phyloP scores from a whole-genome alignment of 2,329 filamentous ascomycete genomes.

The Cladosporium sp. region DNA sequence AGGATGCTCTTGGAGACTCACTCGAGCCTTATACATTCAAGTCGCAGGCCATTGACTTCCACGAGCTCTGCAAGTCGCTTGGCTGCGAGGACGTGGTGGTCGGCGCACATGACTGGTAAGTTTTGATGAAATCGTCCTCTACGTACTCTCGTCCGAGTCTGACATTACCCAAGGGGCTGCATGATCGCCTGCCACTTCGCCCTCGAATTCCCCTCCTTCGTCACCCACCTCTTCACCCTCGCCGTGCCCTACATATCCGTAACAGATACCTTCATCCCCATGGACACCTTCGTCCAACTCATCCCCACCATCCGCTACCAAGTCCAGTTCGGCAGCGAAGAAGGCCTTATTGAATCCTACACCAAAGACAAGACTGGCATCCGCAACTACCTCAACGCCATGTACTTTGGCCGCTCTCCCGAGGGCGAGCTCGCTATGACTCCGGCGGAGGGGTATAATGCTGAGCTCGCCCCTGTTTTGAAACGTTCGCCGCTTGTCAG shows the following conservation, averaged over 20 bases:
- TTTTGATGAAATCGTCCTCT: background rate
- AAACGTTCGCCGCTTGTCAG: background rate
- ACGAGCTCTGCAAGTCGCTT: slow-evolving; percentile 63
- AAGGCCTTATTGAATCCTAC: slow-evolving; percentile 56
- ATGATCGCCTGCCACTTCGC: slow-evolving; percentile 72
- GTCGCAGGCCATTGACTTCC: slow-evolving; percentile 72
- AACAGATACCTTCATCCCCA: background rate
- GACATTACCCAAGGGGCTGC: slow-evolving; percentile 36
- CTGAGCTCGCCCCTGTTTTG: slow-evolving; percentile 49
- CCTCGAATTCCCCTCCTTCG: slow-evolving; percentile 70
- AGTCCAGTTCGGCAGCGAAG: slow-evolving; percentile 64
- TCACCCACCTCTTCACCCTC: slow-evolving; percentile 75
- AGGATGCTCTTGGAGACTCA: slow-evolving; percentile 47
- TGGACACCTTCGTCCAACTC: background rate
- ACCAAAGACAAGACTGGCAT: slow-evolving; percentile 55
- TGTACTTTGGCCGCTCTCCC: slow-evolving; percentile 68
- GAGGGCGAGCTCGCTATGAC: slow-evolving; percentile 62
- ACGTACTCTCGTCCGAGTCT: background rate
- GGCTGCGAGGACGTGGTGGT: slow-evolving; percentile 62
- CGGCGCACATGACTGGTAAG: slow-evolving; percentile 93
- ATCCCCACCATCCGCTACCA: slow-evolving; percentile 81
- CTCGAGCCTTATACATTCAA: slow-evolving; percentile 69
- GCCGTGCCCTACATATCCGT: slow-evolving; percentile 68
- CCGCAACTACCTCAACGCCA: slow-evolving; percentile 66
- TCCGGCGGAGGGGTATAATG: slow-evolving; percentile 61